Base-by-base conservation (phyloP, 1,284 basidiomycete genomes). In the Apiotrichum veenhuisii region DNA sequence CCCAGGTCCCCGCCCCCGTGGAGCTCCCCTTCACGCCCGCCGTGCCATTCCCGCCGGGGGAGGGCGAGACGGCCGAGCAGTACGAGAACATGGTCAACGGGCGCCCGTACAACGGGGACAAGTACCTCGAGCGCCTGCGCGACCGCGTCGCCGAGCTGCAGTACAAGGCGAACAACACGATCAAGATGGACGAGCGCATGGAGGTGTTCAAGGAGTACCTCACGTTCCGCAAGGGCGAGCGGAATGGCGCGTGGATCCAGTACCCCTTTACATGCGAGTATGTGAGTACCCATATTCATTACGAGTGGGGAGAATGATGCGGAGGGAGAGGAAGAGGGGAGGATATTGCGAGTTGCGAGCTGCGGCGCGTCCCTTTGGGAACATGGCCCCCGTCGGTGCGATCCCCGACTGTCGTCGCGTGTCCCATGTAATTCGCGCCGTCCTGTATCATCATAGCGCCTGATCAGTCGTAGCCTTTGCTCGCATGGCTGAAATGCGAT, bases 191-290 rank as follows among this genome's bases (percentile, higher is more conserved):
- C 8, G 57, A 62, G 47, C 52, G 71, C 42, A 61, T 60, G 57
- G 57, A 59, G 34, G 48, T 68, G 33, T 46, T 66, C 18, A 52
- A 57, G 40, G 53, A 62, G 53, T 66, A 64, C 40, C 48, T 69
- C n/a, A 40, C 49, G 5, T 46, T 50, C 23, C 34, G 58, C 4
- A 15, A 55, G 51, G n/a, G 60, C 46, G 38, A 54, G 51, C 8
- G 53, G 43, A 52, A 49, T 52, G 38, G 56, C 18, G 17, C 36
- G 36, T 62, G n/a, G 38, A 55, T 64, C n/a, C 42, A 37, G 15
- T 36, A 61, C 45, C 67, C 67, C 5, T 70, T 72, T 37, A 65
- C 64, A 36, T 72, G 66, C 52, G 74, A 76, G 63, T 76, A 74
- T 54, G 74, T 72, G 59, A 62, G 71, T 69, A 4, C n/a, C n/a